A percentile compares a stretch with the other conserved stretches of the same genome.
Evolutionary conservation across 2,329 filamentous ascomycete genomes (phyloP).

Genomic region (Penicillium polonicum): DNA sequence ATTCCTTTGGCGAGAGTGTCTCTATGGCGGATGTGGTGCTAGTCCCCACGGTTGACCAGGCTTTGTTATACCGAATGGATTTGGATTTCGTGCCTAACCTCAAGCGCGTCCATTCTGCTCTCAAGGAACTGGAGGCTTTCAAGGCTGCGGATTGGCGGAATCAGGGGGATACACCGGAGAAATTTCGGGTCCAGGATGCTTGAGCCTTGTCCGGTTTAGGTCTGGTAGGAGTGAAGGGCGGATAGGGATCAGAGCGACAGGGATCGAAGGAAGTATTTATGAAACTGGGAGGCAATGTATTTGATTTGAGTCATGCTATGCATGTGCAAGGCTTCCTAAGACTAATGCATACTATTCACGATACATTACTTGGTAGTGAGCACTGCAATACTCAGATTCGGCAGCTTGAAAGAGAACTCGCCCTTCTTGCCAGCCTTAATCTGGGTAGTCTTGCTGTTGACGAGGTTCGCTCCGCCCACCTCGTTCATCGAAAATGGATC

Average conservation of each 20-base stretch:
- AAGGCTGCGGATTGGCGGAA: background rate
- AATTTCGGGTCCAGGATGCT: background rate
- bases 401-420: constrained; percentile 29
- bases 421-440: constrained; percentile 27
- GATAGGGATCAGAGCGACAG: background rate
- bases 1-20: background rate
- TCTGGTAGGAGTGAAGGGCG: background rate
- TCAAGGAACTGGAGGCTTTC: background rate
- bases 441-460: constrained; percentile 19
- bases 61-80: background rate
- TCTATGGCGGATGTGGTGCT: background rate
- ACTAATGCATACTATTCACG: background rate
- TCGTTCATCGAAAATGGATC: constrained; percentile 34
- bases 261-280: background rate
- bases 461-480: constrained; percentile 24
- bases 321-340: background rate
- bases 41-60: background rate
- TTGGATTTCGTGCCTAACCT: background rate
- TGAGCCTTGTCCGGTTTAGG: background rate
- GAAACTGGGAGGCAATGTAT: background rate
- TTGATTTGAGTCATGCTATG: background rate
- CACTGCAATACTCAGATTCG: constrained; percentile 30
- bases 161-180: background rate
- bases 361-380: constrained; percentile 21
- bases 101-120: background rate